Conservation (phyloP, 2,329 filamentous ascomycete genomes). For the Penicillium freii region DNA sequence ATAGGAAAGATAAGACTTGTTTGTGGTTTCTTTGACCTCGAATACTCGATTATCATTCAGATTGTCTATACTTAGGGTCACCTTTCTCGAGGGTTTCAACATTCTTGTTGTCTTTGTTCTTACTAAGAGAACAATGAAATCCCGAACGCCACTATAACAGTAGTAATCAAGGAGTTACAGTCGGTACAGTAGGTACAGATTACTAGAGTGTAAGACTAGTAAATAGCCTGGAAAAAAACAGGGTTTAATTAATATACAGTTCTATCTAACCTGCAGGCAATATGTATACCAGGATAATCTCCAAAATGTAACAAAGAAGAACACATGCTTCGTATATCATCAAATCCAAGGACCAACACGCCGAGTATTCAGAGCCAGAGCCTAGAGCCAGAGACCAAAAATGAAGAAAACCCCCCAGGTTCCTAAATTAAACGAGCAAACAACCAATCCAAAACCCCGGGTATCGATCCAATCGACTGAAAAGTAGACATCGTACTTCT, state of each 20-base stretch:
- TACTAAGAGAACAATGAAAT: not conserved
- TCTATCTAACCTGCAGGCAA: not conserved
- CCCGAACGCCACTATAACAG: not conserved
- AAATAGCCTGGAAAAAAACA: not conserved
- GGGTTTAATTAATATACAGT: constrained; percentile 6
- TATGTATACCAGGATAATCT: not conserved
- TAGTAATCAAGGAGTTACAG: not conserved
- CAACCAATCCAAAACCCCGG: constrained; percentile 2
- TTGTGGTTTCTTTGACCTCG: not conserved
- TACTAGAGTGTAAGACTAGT: not conserved
- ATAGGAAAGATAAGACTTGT: too few relatives aligned
- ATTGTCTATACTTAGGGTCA: not conserved
- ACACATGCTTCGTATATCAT: constrained; percentile 11
- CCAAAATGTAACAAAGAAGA: not conserved
- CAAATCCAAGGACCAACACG: constrained; percentile 6
- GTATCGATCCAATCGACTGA: constrained; percentile 8
- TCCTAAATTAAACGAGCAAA: not conserved
- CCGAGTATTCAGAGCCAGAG: constrained; percentile 1
- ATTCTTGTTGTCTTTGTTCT: not conserved
- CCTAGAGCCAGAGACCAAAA: not conserved
- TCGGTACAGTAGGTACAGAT: not conserved
- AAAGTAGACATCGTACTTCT: constrained; percentile 5
- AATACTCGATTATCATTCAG: not conserved
- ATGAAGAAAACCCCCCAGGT: not conserved
- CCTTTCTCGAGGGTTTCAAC: not conserved